Conservation (phyloP, 306 rosid genomes). For the Cicer bijugum region DNA sequence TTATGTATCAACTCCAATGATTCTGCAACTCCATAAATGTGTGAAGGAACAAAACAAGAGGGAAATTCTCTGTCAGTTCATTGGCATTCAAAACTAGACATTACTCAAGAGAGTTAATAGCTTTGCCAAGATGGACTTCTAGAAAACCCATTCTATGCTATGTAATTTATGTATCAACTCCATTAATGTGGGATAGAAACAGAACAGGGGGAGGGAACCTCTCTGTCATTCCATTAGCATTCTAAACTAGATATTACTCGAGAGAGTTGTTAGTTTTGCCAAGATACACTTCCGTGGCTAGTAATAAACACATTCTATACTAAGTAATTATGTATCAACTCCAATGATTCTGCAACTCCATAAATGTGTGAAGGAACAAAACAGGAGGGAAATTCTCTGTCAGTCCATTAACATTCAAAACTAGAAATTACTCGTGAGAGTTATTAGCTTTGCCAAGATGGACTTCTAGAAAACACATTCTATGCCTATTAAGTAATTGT, state of each 20-base stretch:
- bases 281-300: constrained; percentile 60
- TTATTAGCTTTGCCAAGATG: constrained; percentile 81
- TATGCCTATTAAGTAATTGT: not conserved
- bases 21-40: constrained; percentile 46
- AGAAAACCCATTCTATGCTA: not conserved
- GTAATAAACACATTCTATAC: not conserved
- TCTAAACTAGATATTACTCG: constrained; percentile 60
- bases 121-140: constrained; percentile 79
- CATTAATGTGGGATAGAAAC: constrained; percentile 42
- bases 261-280: constrained; percentile 65
- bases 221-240: constrained; percentile 61
- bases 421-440: constrained; percentile 51
- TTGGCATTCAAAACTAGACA: constrained; percentile 72
- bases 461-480: constrained; percentile 41
- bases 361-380: constrained; percentile 45
- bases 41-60: constrained; percentile 50
- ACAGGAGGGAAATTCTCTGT: constrained; percentile 46
- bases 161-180: constrained; percentile 50
- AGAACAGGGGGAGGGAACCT: constrained; percentile 50
- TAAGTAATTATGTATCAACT: constrained; percentile 47
- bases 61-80: constrained; percentile 50
- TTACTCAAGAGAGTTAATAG: constrained; percentile 51
- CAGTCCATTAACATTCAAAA: constrained; percentile 73
- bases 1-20: constrained; percentile 55
- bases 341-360: constrained; percentile 44